These are phyloP conservation scores for Cercophora sp. DNA, from an alignment of 495 filamentous ascomycete species.

Conservation along the genomic window DNA sequence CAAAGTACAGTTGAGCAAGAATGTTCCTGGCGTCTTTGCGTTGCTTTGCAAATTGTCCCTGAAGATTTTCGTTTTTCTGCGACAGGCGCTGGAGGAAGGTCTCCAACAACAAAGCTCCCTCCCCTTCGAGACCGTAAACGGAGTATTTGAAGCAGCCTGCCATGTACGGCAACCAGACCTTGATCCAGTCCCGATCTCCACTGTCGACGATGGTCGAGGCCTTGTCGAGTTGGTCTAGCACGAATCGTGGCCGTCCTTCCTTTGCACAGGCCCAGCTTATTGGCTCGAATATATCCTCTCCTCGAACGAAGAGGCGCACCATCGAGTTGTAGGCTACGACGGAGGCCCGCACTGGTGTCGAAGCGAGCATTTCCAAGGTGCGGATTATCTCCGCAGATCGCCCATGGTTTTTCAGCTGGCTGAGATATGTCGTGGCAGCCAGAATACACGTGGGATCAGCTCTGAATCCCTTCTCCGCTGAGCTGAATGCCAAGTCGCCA, in stretches of 20 bases:
- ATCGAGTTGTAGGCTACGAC: neutral
- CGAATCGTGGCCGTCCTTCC: constrained; percentile 7
- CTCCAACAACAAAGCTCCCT: neutral
- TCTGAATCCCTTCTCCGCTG: neutral
- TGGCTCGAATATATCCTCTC: neutral
- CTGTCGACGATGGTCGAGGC: constrained; percentile 7
- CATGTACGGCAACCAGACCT: constrained; percentile 9
- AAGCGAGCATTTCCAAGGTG: neutral
- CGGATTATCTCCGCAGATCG: neutral
- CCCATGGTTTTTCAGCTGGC: neutral
- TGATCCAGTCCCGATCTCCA: neutral
- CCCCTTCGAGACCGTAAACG: constrained; percentile 5
- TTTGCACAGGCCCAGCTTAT: constrained; percentile 7
- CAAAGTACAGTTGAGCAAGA: constrained; percentile 13
- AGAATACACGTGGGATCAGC: neutral
- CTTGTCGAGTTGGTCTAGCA: constrained; percentile 8
- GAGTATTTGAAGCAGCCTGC: constrained; percentile 5
- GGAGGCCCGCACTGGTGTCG: neutral
- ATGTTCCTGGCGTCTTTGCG: neutral
- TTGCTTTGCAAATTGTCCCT: neutral
- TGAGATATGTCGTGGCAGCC: constrained; percentile 2
- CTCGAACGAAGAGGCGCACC: neutral
- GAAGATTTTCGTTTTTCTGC: neutral
- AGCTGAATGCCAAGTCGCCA: neutral
- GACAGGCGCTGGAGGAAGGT: constrained; percentile 1